Evolutionary conservation across 768 basidiomycete genomes (phyloP).

Genomic region (Boletus patriciae): DNA sequence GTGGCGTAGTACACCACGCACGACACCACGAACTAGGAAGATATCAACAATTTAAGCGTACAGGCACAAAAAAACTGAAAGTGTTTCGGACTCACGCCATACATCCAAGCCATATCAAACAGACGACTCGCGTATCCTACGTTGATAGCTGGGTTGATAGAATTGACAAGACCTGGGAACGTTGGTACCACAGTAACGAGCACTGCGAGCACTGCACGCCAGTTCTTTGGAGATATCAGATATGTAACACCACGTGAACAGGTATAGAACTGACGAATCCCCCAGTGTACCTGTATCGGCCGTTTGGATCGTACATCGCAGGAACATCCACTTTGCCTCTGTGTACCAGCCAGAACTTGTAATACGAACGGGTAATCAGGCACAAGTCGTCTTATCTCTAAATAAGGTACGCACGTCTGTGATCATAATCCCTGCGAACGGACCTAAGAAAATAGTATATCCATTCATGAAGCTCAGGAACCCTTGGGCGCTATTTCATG

Average conservation of each 20-base stretch:
- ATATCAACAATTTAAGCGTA: neutral
- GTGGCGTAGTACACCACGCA: conserved; percentile 32
- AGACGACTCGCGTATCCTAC: conserved; percentile 60
- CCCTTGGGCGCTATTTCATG: conserved; percentile 45
- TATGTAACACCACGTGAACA: neutral
- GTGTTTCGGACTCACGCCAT: conserved; percentile 55
- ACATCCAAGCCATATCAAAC: conserved; percentile 77
- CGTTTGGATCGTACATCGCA: conserved; percentile 78
- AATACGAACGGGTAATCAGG: conserved; percentile 6
- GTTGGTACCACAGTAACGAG: conserved; percentile 67
- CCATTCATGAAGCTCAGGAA: conserved; percentile 80
- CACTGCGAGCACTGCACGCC: conserved; percentile 70
- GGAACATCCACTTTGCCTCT: conserved; percentile 72
- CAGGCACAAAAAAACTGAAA: neutral
- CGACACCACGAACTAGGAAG: conserved; percentile 27
- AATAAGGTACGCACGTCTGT: conserved; percentile 45
- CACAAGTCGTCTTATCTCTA: neutral
- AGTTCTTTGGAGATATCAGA: conserved; percentile 53
- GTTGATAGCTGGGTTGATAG: conserved; percentile 63
- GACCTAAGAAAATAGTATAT: conserved; percentile 84
- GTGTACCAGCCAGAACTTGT: conserved; percentile 85
- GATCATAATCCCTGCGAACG: conserved; percentile 76
- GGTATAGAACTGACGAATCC: conserved; percentile 53
- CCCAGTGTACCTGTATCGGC: conserved; percentile 73
- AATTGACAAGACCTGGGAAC: conserved; percentile 74